A percentile compares a stretch with the other conserved stretches of the same genome.
These are phyloP conservation scores for Ceriops zippeliana DNA, from an alignment of 345 rosid species.

Conservation along the genomic window DNA sequence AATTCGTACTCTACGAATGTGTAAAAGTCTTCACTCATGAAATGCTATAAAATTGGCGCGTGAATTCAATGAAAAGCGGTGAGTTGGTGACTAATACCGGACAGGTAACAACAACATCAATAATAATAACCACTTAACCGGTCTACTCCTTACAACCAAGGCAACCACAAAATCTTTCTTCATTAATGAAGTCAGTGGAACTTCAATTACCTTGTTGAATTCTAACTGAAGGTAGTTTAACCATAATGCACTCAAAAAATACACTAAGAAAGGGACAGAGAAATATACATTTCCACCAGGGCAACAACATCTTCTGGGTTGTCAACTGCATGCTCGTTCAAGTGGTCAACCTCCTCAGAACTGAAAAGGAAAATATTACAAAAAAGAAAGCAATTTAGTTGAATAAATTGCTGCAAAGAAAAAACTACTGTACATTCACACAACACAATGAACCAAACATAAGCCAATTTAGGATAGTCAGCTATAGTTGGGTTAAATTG, in stretches of 20 bases:
- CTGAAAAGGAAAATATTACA: slow-evolving; percentile 11
- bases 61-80: not conserved
- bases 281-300: slow-evolving; percentile 55
- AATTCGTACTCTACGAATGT: not conserved
- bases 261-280: not conserved
- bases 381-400: slow-evolving; percentile 17
- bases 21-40: not conserved
- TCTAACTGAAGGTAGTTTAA: not conserved
- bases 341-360: not conserved
- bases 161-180: slow-evolving; percentile 2
- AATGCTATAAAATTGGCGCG: not conserved
- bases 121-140: not conserved
- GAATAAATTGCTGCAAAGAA: not conserved
- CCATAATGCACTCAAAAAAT: slow-evolving; percentile 1
- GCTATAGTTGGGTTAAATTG: slow-evolving; percentile 33
- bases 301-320: slow-evolving; percentile 68
- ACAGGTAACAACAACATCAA: not conserved
- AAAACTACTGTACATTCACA: not conserved
- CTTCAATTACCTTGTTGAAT: not conserved
- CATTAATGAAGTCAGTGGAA: not conserved
- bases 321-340: slow-evolving; percentile 60
- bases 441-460: not conserved
- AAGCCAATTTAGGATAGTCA: not conserved
- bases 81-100: too few relatives aligned
- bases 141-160: slow-evolving; percentile 12